A percentile compares a stretch with the other conserved stretches of the same genome.
phyloP scores from a whole-genome alignment of 768 basidiomycete species.

The Fistulinella prunicolor region DNA sequence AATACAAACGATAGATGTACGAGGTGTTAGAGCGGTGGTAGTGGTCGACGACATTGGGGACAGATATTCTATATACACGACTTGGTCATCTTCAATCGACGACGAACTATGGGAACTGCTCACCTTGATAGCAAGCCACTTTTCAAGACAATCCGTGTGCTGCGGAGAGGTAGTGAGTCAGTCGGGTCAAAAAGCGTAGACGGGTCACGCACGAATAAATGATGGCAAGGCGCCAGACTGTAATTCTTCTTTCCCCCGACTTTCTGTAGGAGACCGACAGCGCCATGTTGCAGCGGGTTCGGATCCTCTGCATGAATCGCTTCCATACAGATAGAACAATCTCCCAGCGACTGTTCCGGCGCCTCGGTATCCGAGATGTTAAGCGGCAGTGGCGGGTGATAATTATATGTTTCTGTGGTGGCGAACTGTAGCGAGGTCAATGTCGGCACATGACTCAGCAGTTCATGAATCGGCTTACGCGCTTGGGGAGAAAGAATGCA shows the following conservation, averaged over 20 bases:
- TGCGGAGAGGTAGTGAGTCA: slow-evolving; percentile 20
- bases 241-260: slow-evolving; percentile 57
- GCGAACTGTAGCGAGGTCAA: slow-evolving; percentile 45
- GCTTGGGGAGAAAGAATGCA: slow-evolving; percentile 76
- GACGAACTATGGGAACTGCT: not conserved
- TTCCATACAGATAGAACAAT: slow-evolving; percentile 95
- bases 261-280: slow-evolving; percentile 38
- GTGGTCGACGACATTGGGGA: slow-evolving; percentile 81
- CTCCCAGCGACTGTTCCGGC: slow-evolving; percentile 72
- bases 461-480: slow-evolving; percentile 40
- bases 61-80: slow-evolving; percentile 67
- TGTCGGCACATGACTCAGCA: not conserved
- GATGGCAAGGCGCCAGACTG: slow-evolving; percentile 85
- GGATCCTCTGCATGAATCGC: slow-evolving; percentile 57
- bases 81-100: not conserved
- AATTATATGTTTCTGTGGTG: slow-evolving; percentile 66
- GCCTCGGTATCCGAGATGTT: slow-evolving; percentile 64
- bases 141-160: slow-evolving; percentile 88
- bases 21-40: slow-evolving; percentile 66
- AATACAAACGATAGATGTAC: slow-evolving; percentile 1
- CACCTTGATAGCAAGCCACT: slow-evolving; percentile 80
- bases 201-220: slow-evolving; percentile 66
- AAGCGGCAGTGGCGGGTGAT: slow-evolving; percentile 73
- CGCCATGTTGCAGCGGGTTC: slow-evolving; percentile 34
- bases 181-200: not conserved